A percentile compares a stretch with the other conserved stretches of the same genome.
Evolutionary conservation across 139 green algal genomes (phyloP).

Genomic region (Coelastrella sp.): DNA sequence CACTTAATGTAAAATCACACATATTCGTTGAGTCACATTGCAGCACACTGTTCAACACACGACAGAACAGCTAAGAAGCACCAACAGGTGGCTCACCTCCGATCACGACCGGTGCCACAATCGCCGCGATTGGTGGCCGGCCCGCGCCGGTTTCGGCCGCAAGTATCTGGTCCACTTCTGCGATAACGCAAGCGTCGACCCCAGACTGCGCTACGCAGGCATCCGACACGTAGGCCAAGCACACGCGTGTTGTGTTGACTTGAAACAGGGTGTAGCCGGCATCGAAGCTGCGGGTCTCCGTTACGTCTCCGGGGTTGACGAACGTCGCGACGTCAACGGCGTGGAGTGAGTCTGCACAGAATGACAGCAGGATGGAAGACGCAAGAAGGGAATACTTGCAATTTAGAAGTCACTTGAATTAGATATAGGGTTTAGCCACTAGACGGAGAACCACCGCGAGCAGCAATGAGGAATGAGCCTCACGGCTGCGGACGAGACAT

Average conservation of each 20-base stretch:
- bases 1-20: no score
- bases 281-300: background rate
- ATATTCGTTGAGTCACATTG: no score
- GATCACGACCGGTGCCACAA: background rate
- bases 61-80: background rate
- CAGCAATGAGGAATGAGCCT: no score
- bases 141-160: background rate
- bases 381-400: no score
- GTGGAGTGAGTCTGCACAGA: background rate
- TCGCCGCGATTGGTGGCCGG: background rate
- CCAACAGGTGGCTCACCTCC: background rate
- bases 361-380: background rate
- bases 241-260: conserved; percentile 3
- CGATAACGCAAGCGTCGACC: background rate
- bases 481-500: no score
- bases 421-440: no score
- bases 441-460: no score
- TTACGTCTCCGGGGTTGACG: conserved; percentile 11
- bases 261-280: conserved; percentile 14
- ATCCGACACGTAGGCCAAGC: background rate
- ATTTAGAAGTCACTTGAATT: no score
- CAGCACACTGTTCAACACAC: no score
- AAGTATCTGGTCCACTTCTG: background rate
- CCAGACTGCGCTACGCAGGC: background rate
- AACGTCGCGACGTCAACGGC: background rate